A percentile compares a stretch with the other conserved stretches of the same genome.
These are phyloP conservation scores for Deuterostichococcus epilithicus DNA, from an alignment of 139 green algal species.

Conservation along the genomic window DNA sequence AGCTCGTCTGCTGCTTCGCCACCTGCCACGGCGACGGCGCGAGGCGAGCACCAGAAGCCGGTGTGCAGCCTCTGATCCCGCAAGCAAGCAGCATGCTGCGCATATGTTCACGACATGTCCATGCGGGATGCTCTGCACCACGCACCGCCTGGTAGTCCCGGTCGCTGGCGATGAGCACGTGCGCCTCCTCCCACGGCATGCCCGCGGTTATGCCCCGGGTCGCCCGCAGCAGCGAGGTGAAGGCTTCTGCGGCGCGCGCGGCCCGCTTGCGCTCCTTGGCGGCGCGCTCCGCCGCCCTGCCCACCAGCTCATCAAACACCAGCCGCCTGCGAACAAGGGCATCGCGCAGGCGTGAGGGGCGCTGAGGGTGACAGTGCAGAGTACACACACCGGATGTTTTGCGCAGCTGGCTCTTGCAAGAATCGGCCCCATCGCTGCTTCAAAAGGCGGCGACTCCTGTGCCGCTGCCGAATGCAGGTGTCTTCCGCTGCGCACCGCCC, in stretches of 20 bases:
- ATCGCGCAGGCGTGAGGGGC: no score
- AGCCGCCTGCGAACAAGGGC: conserved; percentile 51
- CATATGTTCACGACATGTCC: not conserved
- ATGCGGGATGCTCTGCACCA: not conserved
- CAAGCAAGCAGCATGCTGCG: not conserved
- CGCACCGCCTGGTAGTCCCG: conserved; percentile 51
- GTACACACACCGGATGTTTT: not conserved
- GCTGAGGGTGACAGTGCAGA: no score
- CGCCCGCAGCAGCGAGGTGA: conserved; percentile 41
- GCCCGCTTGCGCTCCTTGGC: conserved; percentile 24
- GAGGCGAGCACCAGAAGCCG: not conserved
- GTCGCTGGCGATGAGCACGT: conserved; percentile 34
- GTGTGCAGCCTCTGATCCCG: not conserved
- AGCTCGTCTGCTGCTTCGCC: no score
- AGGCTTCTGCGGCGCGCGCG: conserved; percentile 30
- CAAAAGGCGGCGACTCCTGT: not conserved
- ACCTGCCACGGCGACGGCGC: no score
- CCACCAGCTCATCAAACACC: conserved; percentile 56
- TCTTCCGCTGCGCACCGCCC: not conserved
- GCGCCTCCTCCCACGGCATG: conserved; percentile 44
- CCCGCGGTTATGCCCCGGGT: conserved; percentile 31
- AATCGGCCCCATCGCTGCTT: not conserved
- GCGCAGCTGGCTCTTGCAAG: not conserved
- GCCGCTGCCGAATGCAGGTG: not conserved
- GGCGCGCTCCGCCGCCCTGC: conserved; percentile 4